Conservation (phyloP, 345 rosid species). For the Pelargonium nanum region DNA sequence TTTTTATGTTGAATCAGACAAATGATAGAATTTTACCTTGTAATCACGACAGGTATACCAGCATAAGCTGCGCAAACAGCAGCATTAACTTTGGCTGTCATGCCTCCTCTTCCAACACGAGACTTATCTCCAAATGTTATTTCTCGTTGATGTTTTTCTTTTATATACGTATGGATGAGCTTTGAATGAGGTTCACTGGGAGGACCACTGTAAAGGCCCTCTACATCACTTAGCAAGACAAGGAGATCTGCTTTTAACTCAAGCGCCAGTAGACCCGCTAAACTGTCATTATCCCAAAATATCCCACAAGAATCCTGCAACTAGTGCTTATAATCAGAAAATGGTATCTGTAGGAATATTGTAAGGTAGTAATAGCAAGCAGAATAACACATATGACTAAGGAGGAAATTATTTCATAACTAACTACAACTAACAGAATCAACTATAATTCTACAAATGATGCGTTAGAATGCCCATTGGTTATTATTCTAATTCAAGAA, state of each 20-base stretch:
- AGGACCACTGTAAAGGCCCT: constrained; percentile 82
- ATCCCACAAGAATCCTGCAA: constrained; percentile 86
- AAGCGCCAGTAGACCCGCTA: constrained; percentile 69
- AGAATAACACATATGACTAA: background rate
- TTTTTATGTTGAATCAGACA: background rate
- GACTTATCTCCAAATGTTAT: constrained; percentile 89
- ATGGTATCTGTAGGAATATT: background rate
- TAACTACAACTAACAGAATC: background rate
- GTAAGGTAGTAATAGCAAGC: background rate
- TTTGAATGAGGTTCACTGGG: constrained; percentile 74
- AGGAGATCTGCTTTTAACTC: constrained; percentile 84
- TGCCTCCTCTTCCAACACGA: constrained; percentile 86
- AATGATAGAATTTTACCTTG: constrained; percentile 36
- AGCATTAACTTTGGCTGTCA: constrained; percentile 89
- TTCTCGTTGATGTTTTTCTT: constrained; percentile 62
- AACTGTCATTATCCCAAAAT: constrained; percentile 92
- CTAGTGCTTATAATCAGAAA: constrained; percentile 3
- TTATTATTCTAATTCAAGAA: too few species aligned
- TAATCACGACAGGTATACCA: constrained; percentile 74
- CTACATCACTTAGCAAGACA: constrained; percentile 76
- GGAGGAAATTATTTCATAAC: background rate
- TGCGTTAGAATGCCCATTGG: background rate
- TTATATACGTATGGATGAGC: constrained; percentile 65
- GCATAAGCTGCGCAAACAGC: constrained; percentile 73
- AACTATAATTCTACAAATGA: too few species aligned